These are phyloP conservation scores for Viola odorata DNA, from an alignment of 345 rosid species.

Conservation along the genomic window DNA sequence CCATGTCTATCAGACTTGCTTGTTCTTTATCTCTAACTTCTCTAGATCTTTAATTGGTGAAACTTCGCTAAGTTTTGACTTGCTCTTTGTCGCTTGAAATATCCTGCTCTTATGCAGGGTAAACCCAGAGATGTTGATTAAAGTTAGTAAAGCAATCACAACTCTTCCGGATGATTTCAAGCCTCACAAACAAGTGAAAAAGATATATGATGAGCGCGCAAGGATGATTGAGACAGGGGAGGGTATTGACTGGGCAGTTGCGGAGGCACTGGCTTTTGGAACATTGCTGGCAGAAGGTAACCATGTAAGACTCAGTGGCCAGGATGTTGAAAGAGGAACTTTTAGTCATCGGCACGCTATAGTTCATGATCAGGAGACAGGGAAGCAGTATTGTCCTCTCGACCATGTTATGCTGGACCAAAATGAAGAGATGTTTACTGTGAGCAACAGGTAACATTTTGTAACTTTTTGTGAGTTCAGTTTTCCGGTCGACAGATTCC, in stretches of 20 bases:
- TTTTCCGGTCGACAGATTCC: too few species aligned
- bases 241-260: slow-evolving; percentile 87
- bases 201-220: slow-evolving; percentile 65
- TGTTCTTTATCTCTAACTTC: not conserved
- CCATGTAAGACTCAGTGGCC: slow-evolving; percentile 86
- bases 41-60: not conserved
- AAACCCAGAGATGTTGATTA: slow-evolving; percentile 76
- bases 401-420: slow-evolving; percentile 66
- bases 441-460: slow-evolving; percentile 71
- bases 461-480: too few species aligned
- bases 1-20: slow-evolving; percentile 3
- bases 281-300: slow-evolving; percentile 79
- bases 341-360: slow-evolving; percentile 77
- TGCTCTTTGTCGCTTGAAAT: not conserved
- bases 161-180: slow-evolving; percentile 60
- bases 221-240: slow-evolving; percentile 76
- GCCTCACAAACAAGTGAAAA: slow-evolving; percentile 74
- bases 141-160: slow-evolving; percentile 70
- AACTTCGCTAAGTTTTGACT: not conserved
- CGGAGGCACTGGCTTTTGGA: slow-evolving; percentile 75
- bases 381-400: slow-evolving; percentile 69
- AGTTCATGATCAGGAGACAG: slow-evolving; percentile 68
- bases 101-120: slow-evolving; percentile 41
- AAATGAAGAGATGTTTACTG: slow-evolving; percentile 77
- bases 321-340: slow-evolving; percentile 93